Base-by-base conservation (phyloP, 257 asterid species). In the Solanum sitiens region DNA sequence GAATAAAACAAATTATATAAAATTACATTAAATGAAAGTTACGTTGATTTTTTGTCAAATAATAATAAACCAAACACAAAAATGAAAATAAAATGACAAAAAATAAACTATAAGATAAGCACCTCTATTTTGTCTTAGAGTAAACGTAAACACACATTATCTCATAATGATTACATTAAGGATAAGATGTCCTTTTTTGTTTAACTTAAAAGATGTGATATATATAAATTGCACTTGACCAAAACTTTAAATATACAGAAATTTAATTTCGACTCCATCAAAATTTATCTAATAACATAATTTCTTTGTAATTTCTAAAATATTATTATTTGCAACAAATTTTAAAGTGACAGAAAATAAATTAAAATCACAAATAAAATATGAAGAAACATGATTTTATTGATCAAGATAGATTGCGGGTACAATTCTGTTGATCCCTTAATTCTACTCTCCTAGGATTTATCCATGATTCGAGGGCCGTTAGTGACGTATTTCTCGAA, bases 231-330 rank as follows among this genome's bases (percentile, higher is more conserved):
- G 1, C 1, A 27, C 2, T 70, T 70, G 76, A 30, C 23, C 76
- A 70, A 32, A 70, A 3, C 1, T 32, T 14, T 15, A 68, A 30
- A 30, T 25, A 68, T 30, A 68, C 3, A 27, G 2, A 6, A 68
- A 1, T 71, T 71, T 32, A 32, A 6, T 30, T 33, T 32, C 1
- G 3, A 33, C 1, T 2, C 0, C 2, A 71, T 4, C 6, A 27
- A 0, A 68, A 68, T 30, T 68, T 68, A 27, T 27, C 14, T 13
- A 68, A 68, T 0, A 68, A 6, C 1, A 27, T 27, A 68, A 68
- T 68, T 0, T 13, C 0, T 0, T 67, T 4, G 8, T 5, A 27
- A 25, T 25, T 12, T 67, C 0, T 25, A 6, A 67, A 12, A 6
- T 27, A 67, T 67, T 67, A 1, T 27, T 27, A 27, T 27, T 27